Conservation (phyloP, 129 eudicot genomes). For the Daucus carota region DH1_v3.0 NC_030383.2:62998501-62999000, state of each 20-base stretch:
- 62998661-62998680: neutral
- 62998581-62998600: neutral
- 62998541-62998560: neutral
- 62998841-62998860: conserved; percentile 33
- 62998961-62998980: neutral
- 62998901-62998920: conserved; percentile 62
- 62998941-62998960: conserved; percentile 50
- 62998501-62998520: too few relatives aligned
- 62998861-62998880: conserved; percentile 21
- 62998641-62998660: neutral
- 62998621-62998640: neutral
- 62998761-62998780: conserved; percentile 41
- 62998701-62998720: conserved; percentile 51
- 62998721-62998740: conserved; percentile 49
- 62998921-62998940: conserved; percentile 63
- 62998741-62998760: conserved; percentile 50
- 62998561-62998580: neutral
- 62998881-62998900: conserved; percentile 17
- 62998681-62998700: neutral
- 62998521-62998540: neutral
- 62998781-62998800: conserved; percentile 43
- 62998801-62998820: conserved; percentile 24
- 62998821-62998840: conserved; percentile 35
- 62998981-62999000: neutral
- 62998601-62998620: too few relatives aligned